Percentiles rank a stretch among this genome's conserved stretches.
These are phyloP conservation scores for Tulasnella sp. DNA, from an alignment of 768 basidiomycete species.

Conservation along the genomic window DNA sequence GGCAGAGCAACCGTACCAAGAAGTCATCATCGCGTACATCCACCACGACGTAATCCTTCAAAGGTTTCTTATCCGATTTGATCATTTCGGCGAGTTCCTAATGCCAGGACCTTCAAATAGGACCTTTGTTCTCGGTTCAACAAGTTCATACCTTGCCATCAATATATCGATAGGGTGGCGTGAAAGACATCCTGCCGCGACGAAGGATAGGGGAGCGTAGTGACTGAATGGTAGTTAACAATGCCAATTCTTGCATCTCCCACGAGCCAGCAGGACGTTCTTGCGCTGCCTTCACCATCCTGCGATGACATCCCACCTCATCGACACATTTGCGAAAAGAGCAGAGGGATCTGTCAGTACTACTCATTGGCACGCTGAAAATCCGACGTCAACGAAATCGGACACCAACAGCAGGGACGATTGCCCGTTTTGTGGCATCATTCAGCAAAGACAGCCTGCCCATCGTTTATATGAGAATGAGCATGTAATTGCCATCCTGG, in stretches of 20 bases:
- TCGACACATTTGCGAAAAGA: conserved; percentile 1
- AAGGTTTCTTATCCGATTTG: conserved; percentile 46
- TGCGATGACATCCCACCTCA: conserved; percentile 1
- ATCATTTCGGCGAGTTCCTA: conserved; percentile 61
- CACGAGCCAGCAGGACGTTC: not conserved
- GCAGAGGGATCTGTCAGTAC: not conserved
- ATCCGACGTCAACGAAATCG: not conserved
- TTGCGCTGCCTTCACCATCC: not conserved
- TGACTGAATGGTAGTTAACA: not conserved
- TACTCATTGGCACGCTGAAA: not conserved
- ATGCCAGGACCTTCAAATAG: not conserved
- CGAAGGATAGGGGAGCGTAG: not conserved
- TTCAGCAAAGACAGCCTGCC: conserved; percentile 37
- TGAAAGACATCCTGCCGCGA: not conserved
- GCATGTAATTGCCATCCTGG: conserved; percentile 51
- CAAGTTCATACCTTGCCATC: not conserved
- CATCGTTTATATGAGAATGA: conserved; percentile 49
- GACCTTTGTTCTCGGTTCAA: not conserved
- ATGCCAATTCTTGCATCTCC: not conserved
- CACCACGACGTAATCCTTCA: conserved; percentile 60
- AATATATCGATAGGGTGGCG: conserved; percentile 4
- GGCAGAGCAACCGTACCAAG: conserved; percentile 19
- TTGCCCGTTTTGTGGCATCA: conserved; percentile 57
- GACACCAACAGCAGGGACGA: conserved; percentile 25
- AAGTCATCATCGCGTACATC: conserved; percentile 82